Conservation (phyloP, 345 rosid species). For the Crucihimalaya himalaica region DNA sequence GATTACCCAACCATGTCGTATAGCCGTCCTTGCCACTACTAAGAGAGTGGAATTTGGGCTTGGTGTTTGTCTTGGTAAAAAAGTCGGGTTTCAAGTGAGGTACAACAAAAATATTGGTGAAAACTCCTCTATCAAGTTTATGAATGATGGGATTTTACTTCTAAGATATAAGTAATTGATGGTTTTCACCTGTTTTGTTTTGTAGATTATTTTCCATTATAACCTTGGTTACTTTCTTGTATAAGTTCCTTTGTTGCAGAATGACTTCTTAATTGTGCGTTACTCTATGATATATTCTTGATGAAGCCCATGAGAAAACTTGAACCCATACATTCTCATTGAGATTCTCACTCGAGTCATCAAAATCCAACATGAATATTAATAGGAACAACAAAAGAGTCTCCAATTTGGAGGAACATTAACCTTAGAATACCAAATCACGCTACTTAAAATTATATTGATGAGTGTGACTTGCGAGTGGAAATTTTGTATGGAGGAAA, state of each 20-base stretch:
- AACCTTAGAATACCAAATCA: constrained; percentile 51
- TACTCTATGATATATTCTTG: constrained; percentile 84
- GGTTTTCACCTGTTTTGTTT: not conserved
- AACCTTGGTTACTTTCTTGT: no score
- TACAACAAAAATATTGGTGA: constrained; percentile 86
- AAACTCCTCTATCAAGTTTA: constrained; percentile 72
- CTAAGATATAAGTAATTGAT: constrained; percentile 73
- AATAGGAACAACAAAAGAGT: constrained; percentile 63
- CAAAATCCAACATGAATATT: constrained; percentile 61
- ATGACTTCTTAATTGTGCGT: constrained; percentile 67
- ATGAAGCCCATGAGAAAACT: constrained; percentile 93
- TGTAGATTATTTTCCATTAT: constrained; percentile 1
- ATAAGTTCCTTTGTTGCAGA: constrained; percentile 50
- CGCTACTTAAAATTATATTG: constrained; percentile 73
- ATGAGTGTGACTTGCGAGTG: constrained; percentile 90
- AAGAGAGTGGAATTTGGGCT: constrained; percentile 90
- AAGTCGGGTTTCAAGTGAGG: constrained; percentile 94
- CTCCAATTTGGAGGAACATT: constrained; percentile 52
- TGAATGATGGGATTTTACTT: constrained; percentile 95
- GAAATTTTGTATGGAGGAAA: constrained; percentile 67
- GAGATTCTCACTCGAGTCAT: constrained; percentile 85
- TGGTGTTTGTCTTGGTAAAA: constrained; percentile 76
- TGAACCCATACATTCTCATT: constrained; percentile 92
- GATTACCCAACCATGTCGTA: constrained; percentile 94
- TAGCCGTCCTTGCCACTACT: constrained; percentile 94